Percentiles rank a stretch among this genome's conserved stretches.
Evolutionary conservation across 768 basidiomycete species (phyloP).

Genomic region (Rhodosporidiobolus sp.): DNA sequence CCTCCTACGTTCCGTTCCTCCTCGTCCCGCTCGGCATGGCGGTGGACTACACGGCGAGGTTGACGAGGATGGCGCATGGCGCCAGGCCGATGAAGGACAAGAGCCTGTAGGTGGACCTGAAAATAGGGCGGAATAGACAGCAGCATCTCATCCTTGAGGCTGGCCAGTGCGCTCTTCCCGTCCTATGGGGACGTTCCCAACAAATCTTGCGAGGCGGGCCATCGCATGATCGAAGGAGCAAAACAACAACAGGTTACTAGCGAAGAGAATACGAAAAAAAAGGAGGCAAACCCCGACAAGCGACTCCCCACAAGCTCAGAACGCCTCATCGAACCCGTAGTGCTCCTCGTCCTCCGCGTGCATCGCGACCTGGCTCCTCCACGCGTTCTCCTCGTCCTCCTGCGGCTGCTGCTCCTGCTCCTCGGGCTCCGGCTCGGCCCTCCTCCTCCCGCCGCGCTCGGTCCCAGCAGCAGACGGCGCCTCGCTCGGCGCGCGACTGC

Average conservation of each 20-base stretch:
- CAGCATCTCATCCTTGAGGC: too few species aligned
- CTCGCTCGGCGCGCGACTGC: conserved; percentile 22
- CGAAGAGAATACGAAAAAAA: background rate
- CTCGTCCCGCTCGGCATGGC: conserved; percentile 68
- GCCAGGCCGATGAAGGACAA: background rate
- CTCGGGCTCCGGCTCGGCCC: conserved; percentile 22
- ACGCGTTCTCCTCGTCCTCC: conserved; percentile 55
- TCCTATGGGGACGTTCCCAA: too few species aligned
- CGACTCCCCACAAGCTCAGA: too few species aligned
- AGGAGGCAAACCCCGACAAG: too few species aligned
- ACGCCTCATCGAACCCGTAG: conserved; percentile 47
- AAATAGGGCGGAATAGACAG: background rate
- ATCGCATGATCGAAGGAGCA: too few species aligned
- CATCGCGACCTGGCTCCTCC: conserved; percentile 44
- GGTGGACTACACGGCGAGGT: conserved; percentile 60
- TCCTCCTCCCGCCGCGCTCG: background rate
- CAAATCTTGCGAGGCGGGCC: too few species aligned
- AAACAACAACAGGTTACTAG: background rate
- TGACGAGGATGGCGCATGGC: conserved; percentile 29
- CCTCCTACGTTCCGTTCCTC: conserved; percentile 73
- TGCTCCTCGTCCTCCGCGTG: conserved; percentile 51
- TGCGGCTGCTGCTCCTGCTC: conserved; percentile 50
- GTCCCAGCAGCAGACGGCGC: background rate
- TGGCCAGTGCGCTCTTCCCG: too few species aligned
- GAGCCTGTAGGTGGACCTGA: background rate